These are phyloP conservation scores for Nadsonia commutata DNA, from an alignment of 1,139 yeast genomes.

Conservation along the genomic window DNA sequence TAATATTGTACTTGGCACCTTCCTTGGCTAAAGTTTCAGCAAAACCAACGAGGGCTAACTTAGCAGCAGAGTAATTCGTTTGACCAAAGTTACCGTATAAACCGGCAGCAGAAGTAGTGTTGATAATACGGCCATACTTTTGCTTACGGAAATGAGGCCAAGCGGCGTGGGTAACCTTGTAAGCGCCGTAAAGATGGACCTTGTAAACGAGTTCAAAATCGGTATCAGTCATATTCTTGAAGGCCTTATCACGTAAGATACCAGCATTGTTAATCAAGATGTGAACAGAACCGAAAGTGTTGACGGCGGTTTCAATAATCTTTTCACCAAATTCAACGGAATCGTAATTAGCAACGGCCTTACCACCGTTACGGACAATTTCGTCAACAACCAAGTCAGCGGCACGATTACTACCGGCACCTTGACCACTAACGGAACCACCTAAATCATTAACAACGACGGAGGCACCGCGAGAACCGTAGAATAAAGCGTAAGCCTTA, in stretches of 20 bases:
- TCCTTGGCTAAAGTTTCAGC: slow-evolving; percentile 93
- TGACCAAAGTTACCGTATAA: slow-evolving; percentile 95
- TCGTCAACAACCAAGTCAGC: slow-evolving; percentile 87
- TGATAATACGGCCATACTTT: slow-evolving; percentile 73
- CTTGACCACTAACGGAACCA: slow-evolving; percentile 59
- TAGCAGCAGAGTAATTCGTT: slow-evolving; percentile 90
- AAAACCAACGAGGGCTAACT: slow-evolving; percentile 77
- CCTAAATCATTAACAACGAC: slow-evolving; percentile 90
- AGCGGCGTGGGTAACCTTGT: slow-evolving; percentile 73
- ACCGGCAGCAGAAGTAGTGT: slow-evolving; percentile 95
- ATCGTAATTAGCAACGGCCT: slow-evolving; percentile 89
- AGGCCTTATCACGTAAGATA: slow-evolving; percentile 51
- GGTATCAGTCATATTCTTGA: slow-evolving; percentile 67
- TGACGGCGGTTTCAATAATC: slow-evolving; percentile 75
- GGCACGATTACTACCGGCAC: slow-evolving; percentile 21
- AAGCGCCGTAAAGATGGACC: slow-evolving; percentile 86
- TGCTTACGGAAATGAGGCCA: slow-evolving; percentile 87
- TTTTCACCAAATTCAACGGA: slow-evolving; percentile 79
- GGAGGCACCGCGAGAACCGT: slow-evolving; percentile 82
- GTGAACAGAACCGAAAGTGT: slow-evolving; percentile 80
- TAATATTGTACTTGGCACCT: slow-evolving; percentile 73
- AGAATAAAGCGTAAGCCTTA: slow-evolving; percentile 71
- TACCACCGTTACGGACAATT: slow-evolving; percentile 60
- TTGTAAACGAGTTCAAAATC: slow-evolving; percentile 70
- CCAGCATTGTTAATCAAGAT: slow-evolving; percentile 90